A percentile compares a stretch with the other conserved stretches of the same genome.
phyloP scores from a whole-genome alignment of 208 protist genomes.

The Trypanosoma brucei region DNA sequence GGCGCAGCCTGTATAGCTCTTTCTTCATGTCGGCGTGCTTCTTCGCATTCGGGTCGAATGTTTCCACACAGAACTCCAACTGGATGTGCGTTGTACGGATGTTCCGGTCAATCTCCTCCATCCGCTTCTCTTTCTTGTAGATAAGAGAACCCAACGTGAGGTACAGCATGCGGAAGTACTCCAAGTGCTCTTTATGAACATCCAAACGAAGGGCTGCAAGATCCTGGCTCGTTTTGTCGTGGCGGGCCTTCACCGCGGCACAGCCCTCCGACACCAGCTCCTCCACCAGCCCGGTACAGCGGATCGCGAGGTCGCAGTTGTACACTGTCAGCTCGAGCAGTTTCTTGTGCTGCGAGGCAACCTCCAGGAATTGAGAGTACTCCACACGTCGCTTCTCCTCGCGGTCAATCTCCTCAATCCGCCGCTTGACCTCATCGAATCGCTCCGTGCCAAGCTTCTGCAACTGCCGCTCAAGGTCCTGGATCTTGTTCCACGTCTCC shows the following conservation, averaged over 20 bases:
- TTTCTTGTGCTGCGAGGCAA: conserved; percentile 55
- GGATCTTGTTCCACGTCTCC: conserved; percentile 53
- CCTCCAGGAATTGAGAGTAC: conserved; percentile 46
- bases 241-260: conserved; percentile 40
- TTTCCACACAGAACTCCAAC: conserved; percentile 79
- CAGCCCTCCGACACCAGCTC: conserved; percentile 50
- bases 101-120: conserved; percentile 76
- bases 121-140: conserved; percentile 52
- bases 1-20: conserved; percentile 47
- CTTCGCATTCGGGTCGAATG: conserved; percentile 76
- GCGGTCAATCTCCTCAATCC: conserved; percentile 52
- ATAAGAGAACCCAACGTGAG: conserved; percentile 40
- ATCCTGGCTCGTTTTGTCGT: conserved; percentile 49
- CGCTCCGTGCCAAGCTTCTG: conserved; percentile 44
- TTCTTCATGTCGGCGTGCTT: conserved; percentile 74
- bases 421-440: conserved; percentile 49
- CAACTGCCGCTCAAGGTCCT: conserved; percentile 47
- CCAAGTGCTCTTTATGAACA: conserved; percentile 53
- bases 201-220: conserved; percentile 35
- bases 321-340: conserved; percentile 47
- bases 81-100: conserved; percentile 75
- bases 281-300: conserved; percentile 43
- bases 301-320: conserved; percentile 52
- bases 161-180: conserved; percentile 62
- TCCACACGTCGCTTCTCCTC: conserved; percentile 51